Base-by-base conservation (phyloP, 1,284 basidiomycete genomes). In the Puccinia novopanici region DNA sequence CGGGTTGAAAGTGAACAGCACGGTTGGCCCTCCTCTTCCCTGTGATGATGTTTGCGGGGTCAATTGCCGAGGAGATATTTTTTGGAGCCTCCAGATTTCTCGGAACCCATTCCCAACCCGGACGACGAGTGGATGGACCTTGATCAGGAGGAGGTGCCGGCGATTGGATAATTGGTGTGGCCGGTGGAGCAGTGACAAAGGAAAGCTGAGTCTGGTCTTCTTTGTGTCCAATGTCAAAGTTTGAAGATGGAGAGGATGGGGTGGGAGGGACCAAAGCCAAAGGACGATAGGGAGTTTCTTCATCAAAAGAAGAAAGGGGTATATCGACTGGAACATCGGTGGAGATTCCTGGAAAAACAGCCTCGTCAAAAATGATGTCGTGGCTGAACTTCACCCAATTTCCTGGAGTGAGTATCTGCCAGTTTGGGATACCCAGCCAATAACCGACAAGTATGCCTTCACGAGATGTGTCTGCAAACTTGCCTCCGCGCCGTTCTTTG, bases 321-420 rank as follows among this genome's bases (percentile, higher is more conserved):
- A 54, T n/a, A 12, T 15, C 52, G 52, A 15, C 52, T 54, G 52
- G 52, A 54, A 9, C 1, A 54, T 54, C 22, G 6, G 5, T n/a
- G 52, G 52, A 54, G 52, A 61, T 61, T 40, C 59, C 59, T 61
- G 59, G 59, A 34, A 61, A 61, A 27, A 15, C 15, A 40, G 59
- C 9, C 48, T 52, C 61, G n/a, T 77, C 37, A 34, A 65, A 77
- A 2, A 27, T 50, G 17, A 77, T 30, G 42, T 75, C n/a, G 59
- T 75, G 55, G 37, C 52, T 63, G 27, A 10, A 40, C n/a, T 57
- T 24, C 13, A 52, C 61, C 0, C 65, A 27, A n/a, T 37, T 22
- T 34, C 27, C 27, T 24, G 40, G 24, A 0, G 54, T 45, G 40
- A 65, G 22, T 27, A 77, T 24, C 17, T 30, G 75, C 55, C 59